These are phyloP conservation scores for Ilyonectria destructans DNA, from an alignment of 2,329 filamentous ascomycete genomes.

Conservation along the genomic window DNA sequence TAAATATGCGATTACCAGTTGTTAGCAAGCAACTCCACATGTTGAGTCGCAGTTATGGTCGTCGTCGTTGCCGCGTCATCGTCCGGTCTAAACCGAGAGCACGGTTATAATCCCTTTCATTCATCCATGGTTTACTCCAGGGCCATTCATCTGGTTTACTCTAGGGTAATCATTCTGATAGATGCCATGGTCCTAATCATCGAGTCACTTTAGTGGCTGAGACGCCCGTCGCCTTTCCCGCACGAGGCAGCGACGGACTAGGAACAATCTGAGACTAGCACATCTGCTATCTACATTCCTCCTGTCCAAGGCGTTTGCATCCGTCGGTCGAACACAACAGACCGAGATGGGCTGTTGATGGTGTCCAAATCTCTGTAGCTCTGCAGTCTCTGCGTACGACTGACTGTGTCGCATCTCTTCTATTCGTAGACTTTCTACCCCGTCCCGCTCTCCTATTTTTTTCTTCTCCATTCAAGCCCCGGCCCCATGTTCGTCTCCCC, in stretches of 20 bases:
- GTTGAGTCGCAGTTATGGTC: not conserved
- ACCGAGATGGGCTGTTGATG: not conserved
- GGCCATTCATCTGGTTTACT: constrained; percentile 8
- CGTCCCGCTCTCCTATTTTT: constrained; percentile 3
- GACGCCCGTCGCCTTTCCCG: not conserved
- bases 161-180: too few species aligned
- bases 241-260: not conserved
- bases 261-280: not conserved
- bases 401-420: not conserved
- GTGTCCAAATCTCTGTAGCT: too few species aligned
- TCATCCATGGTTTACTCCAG: not conserved
- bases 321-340: not conserved
- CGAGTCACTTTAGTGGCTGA: not conserved
- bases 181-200: too few species aligned
- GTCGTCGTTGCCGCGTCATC: too few species aligned
- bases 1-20: not conserved
- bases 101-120: too few species aligned
- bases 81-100: too few species aligned
- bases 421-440: not conserved
- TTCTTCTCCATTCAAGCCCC: not conserved
- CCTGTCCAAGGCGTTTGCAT: not conserved
- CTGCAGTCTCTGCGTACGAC: not conserved
- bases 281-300: not conserved
- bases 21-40: constrained; percentile 21
- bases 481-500: not conserved